Conservation (phyloP, 148 eudicot species). For the Rhododendron ferrugineum region DNA sequence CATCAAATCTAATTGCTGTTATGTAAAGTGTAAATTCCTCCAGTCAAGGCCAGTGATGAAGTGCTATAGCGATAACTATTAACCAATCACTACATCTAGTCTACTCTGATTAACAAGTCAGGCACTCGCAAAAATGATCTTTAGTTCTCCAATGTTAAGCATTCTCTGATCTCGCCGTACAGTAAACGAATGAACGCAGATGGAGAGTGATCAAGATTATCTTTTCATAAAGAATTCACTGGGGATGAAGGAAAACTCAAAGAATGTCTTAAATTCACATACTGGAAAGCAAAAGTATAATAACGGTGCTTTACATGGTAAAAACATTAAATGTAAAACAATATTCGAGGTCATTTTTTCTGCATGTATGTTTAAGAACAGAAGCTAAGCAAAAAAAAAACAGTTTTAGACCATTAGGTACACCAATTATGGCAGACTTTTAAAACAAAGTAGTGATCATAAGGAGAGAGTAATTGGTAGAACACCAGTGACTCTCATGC, state of each 20-base stretch:
- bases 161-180: background rate
- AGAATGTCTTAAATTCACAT: constrained; percentile 21
- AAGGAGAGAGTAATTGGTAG: background rate
- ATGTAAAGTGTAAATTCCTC: background rate
- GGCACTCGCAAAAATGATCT: background rate
- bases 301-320: constrained; percentile 18
- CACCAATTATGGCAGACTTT: background rate
- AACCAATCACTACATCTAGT: background rate
- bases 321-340: constrained; percentile 8
- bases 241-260: constrained; percentile 16
- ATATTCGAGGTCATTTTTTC: background rate
- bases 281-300: constrained; percentile 19
- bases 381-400: background rate
- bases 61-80: background rate
- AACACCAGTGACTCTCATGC: background rate
- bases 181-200: background rate
- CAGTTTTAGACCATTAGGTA: background rate
- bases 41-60: background rate
- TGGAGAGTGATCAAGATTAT: background rate
- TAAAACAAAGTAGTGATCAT: background rate
- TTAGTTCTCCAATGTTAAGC: background rate
- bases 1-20: background rate
- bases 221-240: background rate
- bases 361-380: background rate
- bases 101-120: background rate